Conservation (phyloP, 495 filamentous ascomycete species). For the Xylaria grammica region DNA sequence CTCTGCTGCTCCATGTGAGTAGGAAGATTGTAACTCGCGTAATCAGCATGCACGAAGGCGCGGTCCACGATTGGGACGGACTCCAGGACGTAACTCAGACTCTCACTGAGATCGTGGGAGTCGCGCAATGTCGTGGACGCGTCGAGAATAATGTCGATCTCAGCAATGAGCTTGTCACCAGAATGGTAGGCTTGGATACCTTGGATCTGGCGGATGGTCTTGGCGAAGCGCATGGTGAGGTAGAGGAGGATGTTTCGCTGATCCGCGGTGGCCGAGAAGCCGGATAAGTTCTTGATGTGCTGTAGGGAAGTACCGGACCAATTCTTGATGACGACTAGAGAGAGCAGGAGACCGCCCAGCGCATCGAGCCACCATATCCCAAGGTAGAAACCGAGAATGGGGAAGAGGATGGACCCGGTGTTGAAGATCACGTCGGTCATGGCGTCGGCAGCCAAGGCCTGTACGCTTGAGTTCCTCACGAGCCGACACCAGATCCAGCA, state of each 20-base stretch:
- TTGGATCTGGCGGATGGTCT: constrained; percentile 86
- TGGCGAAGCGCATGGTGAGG: constrained; percentile 92
- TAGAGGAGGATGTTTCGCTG: constrained; percentile 88
- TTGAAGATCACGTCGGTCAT: constrained; percentile 81
- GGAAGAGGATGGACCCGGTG: constrained; percentile 84
- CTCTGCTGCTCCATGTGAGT: constrained; percentile 81
- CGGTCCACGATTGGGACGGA: constrained; percentile 76
- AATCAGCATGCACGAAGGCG: constrained; percentile 79
- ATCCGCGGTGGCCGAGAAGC: constrained; percentile 77
- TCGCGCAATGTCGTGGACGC: constrained; percentile 78
- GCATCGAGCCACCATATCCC: constrained; percentile 85
- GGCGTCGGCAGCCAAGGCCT: constrained; percentile 65
- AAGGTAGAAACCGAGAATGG: constrained; percentile 80
- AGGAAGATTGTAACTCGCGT: constrained; percentile 78
- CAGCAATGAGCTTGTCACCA: constrained; percentile 88
- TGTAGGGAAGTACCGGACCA: constrained; percentile 77
- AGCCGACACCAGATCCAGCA: constrained; percentile 92
- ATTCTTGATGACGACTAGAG: constrained; percentile 81
- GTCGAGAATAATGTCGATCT: constrained; percentile 79
- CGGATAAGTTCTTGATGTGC: constrained; percentile 84
- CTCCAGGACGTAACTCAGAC: constrained; percentile 87
- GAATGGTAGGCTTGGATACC: constrained; percentile 87
- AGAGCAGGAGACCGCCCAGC: constrained; percentile 80
- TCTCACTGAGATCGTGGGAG: constrained; percentile 85
- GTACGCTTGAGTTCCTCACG: constrained; percentile 86